Base-by-base conservation (phyloP, 169 alveolate genomes). In the Eimeria maxima region DNA sequence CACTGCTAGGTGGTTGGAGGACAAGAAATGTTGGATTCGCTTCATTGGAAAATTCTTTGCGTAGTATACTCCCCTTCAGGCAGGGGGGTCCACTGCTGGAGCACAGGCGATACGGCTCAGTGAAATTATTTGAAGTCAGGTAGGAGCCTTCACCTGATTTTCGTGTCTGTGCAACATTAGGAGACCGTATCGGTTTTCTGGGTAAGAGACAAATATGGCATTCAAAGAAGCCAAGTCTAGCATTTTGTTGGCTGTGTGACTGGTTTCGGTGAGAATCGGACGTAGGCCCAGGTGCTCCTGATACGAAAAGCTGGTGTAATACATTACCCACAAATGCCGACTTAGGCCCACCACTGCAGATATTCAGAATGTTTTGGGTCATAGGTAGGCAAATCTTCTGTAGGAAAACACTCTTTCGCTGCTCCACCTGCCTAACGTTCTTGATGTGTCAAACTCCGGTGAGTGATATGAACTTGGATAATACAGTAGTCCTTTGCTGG, bases 221-320 rank as follows among this genome's bases (percentile, higher is more conserved):
- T 87, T 87, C 93, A 18, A 87, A 87, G 55, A 87, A 60, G 5
- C 93, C 93, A 57, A 47, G 80, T 18, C 93, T 57, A 18, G n/a
- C 80, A 29, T 53, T 71, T 18, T 63, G 42, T 83, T 42, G 91
- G n/a, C n/a, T 50, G 22, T 10, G 53, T 18, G 76, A 10, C 20
- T 29, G 73, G 53, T 0, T 22, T 44, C 44, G 88, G 88, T 14
- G 38, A 0, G 44, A 45, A 50, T 50, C 45, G 14, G 44, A 45
- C 14, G 65, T 27, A 10, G 65, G 44, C 2, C 27, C 65, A 24
- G 42, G 69, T 24, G 44, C 88, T 78, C 65, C 44, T 3, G 65
- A n/a, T 47, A 63, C 67, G 33, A 47, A 24, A 50, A 45, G 5
- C 7, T 78, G 88, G 7, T 78, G 83, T 73, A 44, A 16, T 11